Conservation (phyloP, 306 rosid species). For the Hippophae gyantsensis region DNA sequence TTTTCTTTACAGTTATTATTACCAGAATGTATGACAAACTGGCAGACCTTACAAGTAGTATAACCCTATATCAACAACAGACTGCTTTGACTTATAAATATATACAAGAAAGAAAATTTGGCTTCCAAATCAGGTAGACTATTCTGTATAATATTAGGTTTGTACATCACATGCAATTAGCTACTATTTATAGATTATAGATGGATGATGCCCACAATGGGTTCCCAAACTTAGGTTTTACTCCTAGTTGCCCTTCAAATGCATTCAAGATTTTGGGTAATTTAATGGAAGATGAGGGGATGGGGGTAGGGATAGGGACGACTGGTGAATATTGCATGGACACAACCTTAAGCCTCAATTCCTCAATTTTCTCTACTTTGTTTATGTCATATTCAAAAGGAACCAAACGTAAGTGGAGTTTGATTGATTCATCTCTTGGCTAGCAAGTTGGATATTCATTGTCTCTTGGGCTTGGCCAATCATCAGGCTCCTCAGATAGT, state of each 20-base stretch:
- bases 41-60: too few species aligned
- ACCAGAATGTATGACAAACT: too few species aligned
- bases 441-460: conserved; percentile 56
- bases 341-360: conserved; percentile 63
- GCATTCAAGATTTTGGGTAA: conserved; percentile 55
- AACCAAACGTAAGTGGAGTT: conserved; percentile 71
- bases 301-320: too few species aligned
- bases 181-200: conserved; percentile 26
- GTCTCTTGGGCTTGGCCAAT: conserved; percentile 70
- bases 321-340: conserved; percentile 41
- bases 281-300: conserved; percentile 36
- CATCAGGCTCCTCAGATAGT: conserved; percentile 80
- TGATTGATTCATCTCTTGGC: conserved; percentile 37
- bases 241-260: conserved; percentile 50
- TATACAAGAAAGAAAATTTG: conserved; percentile 53
- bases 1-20: too few species aligned
- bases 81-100: conserved; percentile 15
- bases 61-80: too few species aligned
- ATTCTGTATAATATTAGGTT: too few species aligned
- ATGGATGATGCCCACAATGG: conserved; percentile 71
- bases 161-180: too few species aligned
- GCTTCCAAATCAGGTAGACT: too few species aligned
- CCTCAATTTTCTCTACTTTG: conserved; percentile 44
- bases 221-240: conserved; percentile 49
- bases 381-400: conserved; percentile 40